Base-by-base conservation (phyloP, 441 rosid species). In the Populus hybrid region DNA sequence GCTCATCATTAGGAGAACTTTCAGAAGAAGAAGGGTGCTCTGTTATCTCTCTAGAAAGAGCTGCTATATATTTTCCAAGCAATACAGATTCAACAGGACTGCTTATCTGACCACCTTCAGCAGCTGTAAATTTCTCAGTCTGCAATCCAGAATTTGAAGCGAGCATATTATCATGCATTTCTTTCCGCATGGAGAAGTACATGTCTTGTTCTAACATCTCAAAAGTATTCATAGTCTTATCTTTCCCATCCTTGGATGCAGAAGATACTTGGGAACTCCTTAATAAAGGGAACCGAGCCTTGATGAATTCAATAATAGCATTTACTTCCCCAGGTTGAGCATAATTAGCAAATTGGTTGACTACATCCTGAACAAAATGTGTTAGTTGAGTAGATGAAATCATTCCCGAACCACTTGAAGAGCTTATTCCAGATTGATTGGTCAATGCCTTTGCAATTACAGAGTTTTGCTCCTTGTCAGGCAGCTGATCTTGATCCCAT, bases 181-280 rank as follows among this genome's bases (percentile, higher is more conserved):
- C 89, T 74, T 78, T 82, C 71, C 84, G 78, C 68, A 90, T 83
- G 38, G 81, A 72, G 23, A 29, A 72, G 81, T 89, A 94, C 82
- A 93, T 80, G 79, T 91, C 90, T 73, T 83, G 86, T 84, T 97
- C 99, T 82, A 91, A 63, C 35, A 82, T 88, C 82, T 87, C 97
- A 78, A 87, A 76, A 81, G 75, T 82, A 72, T 76, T 80, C 68
- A 73, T 76, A 72, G 80, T 74, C 69, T 74, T 79, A 76, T 79
- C 92, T 79, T 83, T 84, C 81, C 76, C 85, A 83, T 89, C 82
- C 77, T 75, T 82, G 59, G 86, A 83, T 76, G 82, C 76, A 75
- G 72, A 73, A 20, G 91, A 87, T 72, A 74, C 81, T 82, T 83
- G 89, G 73, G 83, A 67, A 72, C 83, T 85, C 74, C 87, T 85